Percentiles rank a stretch among this genome's conserved stretches.
Evolutionary conservation across 164 flowering plant species (phyloP).

Genomic region (Hamamelis virginiana): DNA sequence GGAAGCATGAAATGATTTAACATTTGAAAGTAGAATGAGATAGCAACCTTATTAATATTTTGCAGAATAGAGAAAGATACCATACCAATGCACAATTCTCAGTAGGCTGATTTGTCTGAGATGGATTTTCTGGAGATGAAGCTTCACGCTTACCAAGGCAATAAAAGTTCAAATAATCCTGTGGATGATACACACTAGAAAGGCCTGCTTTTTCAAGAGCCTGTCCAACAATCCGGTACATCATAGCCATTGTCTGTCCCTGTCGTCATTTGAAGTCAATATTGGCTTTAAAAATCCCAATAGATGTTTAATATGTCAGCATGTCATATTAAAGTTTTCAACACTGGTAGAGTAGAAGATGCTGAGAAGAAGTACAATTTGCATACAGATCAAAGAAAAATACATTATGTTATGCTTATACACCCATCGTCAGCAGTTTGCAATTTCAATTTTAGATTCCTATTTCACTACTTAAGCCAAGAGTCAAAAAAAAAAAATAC

Average conservation of each 20-base stretch:
- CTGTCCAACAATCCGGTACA: slow-evolving; percentile 53
- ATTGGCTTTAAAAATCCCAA: background rate
- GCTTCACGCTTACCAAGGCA: slow-evolving; percentile 65
- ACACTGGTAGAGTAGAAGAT: too few relatives aligned
- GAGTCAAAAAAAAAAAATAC: too few relatives aligned
- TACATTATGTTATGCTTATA: too few relatives aligned
- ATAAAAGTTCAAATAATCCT: slow-evolving; percentile 65
- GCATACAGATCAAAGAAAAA: too few relatives aligned
- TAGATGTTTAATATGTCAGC: too few relatives aligned
- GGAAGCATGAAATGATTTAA: background rate
- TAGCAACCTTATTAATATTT: background rate
- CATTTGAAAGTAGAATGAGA: background rate
- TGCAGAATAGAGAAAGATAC: background rate
- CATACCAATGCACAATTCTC: slow-evolving; percentile 45
- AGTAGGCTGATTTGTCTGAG: slow-evolving; percentile 19
- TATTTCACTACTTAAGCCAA: too few relatives aligned
- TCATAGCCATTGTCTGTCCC: slow-evolving; percentile 76
- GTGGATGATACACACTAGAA: slow-evolving; percentile 43
- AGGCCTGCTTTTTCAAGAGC: slow-evolving; percentile 51
- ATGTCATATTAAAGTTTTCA: too few relatives aligned
- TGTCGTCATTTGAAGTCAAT: slow-evolving; percentile 17
- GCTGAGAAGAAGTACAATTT: too few relatives aligned
- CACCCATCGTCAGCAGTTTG: too few relatives aligned
- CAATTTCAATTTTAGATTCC: too few relatives aligned
- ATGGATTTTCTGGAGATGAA: slow-evolving; percentile 23